These are phyloP conservation scores for Nicotiana otophora DNA, from an alignment of 257 asterid species.

Conservation along the genomic window DNA sequence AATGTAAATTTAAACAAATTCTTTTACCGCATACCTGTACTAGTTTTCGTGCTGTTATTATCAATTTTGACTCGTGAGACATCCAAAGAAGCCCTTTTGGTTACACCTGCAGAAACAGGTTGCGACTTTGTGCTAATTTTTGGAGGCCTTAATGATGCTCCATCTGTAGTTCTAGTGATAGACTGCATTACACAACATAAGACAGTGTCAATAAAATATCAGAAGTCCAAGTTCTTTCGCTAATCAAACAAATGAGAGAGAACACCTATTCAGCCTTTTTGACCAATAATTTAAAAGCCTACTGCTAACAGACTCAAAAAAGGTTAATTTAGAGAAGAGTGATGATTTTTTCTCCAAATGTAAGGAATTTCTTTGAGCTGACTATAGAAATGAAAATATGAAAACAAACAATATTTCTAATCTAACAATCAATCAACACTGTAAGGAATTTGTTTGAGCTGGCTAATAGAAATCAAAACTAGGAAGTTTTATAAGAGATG, in stretches of 20 bases:
- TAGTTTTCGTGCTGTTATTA: slow-evolving; percentile 39
- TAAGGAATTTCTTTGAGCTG: background rate
- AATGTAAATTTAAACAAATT: slow-evolving; percentile 4
- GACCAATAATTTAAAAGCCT: background rate
- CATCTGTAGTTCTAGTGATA: slow-evolving; percentile 31
- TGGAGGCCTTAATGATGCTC: slow-evolving; percentile 42
- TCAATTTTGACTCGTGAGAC: slow-evolving; percentile 43
- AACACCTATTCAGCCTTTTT: background rate
- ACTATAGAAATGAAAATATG: background rate
- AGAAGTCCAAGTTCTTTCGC: background rate
- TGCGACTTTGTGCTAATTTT: slow-evolving; percentile 35
- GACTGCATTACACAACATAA: slow-evolving; percentile 29
- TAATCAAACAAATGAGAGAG: background rate
- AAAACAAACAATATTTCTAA: background rate
- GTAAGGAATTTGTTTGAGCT: background rate
- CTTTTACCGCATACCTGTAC: slow-evolving; percentile 23
- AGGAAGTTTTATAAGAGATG: background rate
- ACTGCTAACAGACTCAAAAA: background rate
- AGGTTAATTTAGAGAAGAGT: background rate
- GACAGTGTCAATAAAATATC: slow-evolving; percentile 15
- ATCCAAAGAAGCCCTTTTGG: slow-evolving; percentile 55
- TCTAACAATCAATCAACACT: background rate
- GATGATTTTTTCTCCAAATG: background rate
- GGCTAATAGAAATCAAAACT: background rate
- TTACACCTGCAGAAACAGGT: slow-evolving; percentile 31